Conservation (phyloP, 129 eudicot species). For the Tagetes patula region DNA sequence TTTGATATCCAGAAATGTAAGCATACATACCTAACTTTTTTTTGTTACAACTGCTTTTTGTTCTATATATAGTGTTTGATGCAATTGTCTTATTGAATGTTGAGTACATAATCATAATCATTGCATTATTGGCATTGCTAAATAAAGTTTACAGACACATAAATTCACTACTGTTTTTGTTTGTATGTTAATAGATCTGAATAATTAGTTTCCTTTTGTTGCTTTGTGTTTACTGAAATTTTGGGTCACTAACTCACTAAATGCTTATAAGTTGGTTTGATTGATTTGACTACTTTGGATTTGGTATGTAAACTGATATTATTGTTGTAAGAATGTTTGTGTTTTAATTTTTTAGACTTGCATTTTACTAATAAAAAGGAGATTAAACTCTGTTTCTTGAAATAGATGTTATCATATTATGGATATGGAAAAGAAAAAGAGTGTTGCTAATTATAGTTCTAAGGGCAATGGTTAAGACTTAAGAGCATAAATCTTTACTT, state of each 20-base stretch:
- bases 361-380: constrained; percentile 18
- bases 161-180: constrained; percentile 9
- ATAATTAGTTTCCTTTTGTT: not conserved
- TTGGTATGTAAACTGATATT: not conserved
- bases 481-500: not conserved
- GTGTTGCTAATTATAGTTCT: not conserved
- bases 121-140: constrained; percentile 8
- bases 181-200: constrained; percentile 24
- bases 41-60: not conserved
- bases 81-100: not conserved
- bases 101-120: constrained; percentile 2
- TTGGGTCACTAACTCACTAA: not conserved
- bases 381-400: not conserved
- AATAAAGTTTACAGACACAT: constrained; percentile 6
- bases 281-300: not conserved
- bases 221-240: not conserved
- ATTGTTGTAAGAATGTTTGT: not conserved
- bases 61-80: not conserved
- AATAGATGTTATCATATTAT: not conserved
- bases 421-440: not conserved
- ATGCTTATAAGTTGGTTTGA: constrained; percentile 5
- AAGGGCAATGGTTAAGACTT: not conserved
- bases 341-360: not conserved
- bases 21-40: not conserved
- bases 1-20: constrained; percentile 82